A percentile compares a stretch with the other conserved stretches of the same genome.
Evolutionary conservation across 805 yeast genomes (phyloP).

Genomic region (Saturnispora besseyi): DNA sequence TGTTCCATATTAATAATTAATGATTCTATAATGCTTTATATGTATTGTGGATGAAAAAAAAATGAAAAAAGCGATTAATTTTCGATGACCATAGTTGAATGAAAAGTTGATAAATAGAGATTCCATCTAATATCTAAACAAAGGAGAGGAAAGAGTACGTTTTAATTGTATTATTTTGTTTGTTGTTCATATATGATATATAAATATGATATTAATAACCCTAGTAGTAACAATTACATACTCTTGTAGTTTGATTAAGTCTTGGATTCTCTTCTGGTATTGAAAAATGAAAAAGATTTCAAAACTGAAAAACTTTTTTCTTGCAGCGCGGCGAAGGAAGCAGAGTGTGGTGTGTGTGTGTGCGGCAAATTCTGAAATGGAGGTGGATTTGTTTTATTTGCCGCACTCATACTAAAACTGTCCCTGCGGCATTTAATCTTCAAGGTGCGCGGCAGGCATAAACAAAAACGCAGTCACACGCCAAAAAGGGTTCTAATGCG

Average conservation of each 20-base stretch:
- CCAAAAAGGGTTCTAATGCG: neutral
- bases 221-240: neutral
- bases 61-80: no score
- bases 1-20: no score
- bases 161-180: no score
- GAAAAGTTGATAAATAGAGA: no score
- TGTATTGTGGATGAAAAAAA: no score
- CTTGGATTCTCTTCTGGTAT: neutral
- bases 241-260: conserved; percentile 8
- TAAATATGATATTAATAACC: no score
- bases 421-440: neutral
- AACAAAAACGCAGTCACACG: neutral
- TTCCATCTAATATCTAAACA: no score
- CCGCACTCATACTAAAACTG: neutral
- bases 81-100: no score
- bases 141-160: no score
- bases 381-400: neutral
- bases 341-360: neutral
- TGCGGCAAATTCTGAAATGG: neutral
- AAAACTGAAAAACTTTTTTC: neutral
- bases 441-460: neutral
- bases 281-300: neutral
- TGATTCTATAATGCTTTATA: no score
- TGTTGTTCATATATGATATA: no score
- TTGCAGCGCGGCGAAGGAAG: neutral